Evolutionary conservation across 371 early-diverging fungal genomes (phyloP).

Genomic region (Sporodiniella umbellata): DNA sequence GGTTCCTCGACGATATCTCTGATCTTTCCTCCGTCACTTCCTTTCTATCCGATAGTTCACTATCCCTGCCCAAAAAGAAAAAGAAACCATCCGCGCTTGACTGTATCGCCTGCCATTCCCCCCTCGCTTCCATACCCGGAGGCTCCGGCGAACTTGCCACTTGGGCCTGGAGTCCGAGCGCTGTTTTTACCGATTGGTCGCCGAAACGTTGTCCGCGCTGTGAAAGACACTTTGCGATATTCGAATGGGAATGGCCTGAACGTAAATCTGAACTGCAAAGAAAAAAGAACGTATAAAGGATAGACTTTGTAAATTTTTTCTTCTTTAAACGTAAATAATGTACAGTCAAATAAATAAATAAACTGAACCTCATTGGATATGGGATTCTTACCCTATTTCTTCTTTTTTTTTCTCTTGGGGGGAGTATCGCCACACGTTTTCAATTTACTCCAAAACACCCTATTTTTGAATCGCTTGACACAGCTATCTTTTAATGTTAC

Average conservation of each 20-base stretch:
- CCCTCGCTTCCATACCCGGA: constrained; percentile 26
- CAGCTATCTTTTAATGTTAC: no score
- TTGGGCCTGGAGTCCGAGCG: constrained; percentile 51
- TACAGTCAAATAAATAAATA: no score
- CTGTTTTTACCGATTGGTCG: constrained; percentile 40
- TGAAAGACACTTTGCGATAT: constrained; percentile 40
- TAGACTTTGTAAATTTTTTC: no score
- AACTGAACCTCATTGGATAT: no score
- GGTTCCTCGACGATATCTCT: constrained; percentile 37
- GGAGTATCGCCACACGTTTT: no score
- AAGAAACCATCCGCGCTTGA: constrained; percentile 30
- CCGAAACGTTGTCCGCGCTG: constrained; percentile 46
- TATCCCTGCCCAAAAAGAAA: constrained; percentile 16
- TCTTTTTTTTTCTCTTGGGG: no score
- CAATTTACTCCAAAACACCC: no score
- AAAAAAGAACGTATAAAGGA: no score
- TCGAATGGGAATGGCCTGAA: constrained; percentile 50
- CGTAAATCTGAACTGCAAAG: no score
- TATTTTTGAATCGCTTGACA: no score
- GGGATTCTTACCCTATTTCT: no score
- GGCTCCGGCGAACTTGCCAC: constrained; percentile 37
- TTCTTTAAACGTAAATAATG: no score
- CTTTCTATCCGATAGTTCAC: constrained; percentile 1
- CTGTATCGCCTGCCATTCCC: constrained; percentile 35
- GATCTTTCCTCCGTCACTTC: constrained; percentile 38